phyloP scores from a whole-genome alignment of 306 rosid species.

The Medicago truncatula region MtrunA17r5.0-ANR NC_053049.1:8492001-8492500 shows the following conservation, averaged over 20 bases:
- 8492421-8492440: constrained; percentile 10
- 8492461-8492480: neutral
- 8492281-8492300: neutral
- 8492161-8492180: too few species aligned
- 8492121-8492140: too few species aligned
- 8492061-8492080: neutral
- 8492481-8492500: constrained; percentile 1
- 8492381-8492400: neutral
- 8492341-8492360: neutral
- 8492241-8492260: neutral
- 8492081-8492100: neutral
- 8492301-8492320: neutral
- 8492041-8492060: too few species aligned
- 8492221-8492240: neutral
- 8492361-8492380: neutral
- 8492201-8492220: neutral
- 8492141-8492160: too few species aligned
- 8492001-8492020: too few species aligned
- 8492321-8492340: neutral
- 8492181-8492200: neutral
- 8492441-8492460: neutral
- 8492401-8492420: too few species aligned
- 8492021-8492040: too few species aligned
- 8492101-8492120: too few species aligned
- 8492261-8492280: neutral